phyloP scores from a whole-genome alignment of 345 rosid species.

The Clausena lansium region DNA sequence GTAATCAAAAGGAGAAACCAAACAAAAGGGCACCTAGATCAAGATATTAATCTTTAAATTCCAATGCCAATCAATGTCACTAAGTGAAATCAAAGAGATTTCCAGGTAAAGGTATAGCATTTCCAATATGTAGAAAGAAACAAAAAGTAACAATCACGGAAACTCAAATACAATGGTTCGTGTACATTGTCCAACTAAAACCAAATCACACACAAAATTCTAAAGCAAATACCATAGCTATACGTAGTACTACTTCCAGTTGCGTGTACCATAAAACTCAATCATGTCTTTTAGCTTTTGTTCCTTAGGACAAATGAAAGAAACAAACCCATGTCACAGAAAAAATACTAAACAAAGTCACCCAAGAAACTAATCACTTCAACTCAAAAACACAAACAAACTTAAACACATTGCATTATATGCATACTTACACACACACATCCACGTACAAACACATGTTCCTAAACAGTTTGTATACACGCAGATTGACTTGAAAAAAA shows the following conservation, averaged over 20 bases:
- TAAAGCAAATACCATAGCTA: not conserved
- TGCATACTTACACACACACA: not conserved
- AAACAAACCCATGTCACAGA: not conserved
- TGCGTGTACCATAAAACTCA: not conserved
- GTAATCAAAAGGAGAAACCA: not conserved
- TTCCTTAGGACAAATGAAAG: not conserved
- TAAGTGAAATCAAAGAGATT: not conserved
- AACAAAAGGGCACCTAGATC: conserved; percentile 3
- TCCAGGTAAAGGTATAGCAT: not conserved
- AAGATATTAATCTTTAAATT: not conserved
- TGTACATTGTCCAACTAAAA: not conserved
- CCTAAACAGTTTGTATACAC: not conserved
- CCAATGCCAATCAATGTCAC: not conserved
- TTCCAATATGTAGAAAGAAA: not conserved
- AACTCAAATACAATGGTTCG: conserved; percentile 2
- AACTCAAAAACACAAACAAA: not conserved
- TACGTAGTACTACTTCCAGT: not conserved
- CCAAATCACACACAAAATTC: not conserved
- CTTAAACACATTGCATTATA: conserved; percentile 7
- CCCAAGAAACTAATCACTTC: not conserved
- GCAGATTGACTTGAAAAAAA: not conserved
- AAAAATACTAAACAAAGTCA: not conserved
- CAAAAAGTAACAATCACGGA: not conserved
- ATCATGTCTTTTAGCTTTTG: not conserved
- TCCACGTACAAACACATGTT: not conserved